Evolutionary conservation across 768 basidiomycete genomes (phyloP).

Genomic region (Termitomyces eurrhizus): DNA sequence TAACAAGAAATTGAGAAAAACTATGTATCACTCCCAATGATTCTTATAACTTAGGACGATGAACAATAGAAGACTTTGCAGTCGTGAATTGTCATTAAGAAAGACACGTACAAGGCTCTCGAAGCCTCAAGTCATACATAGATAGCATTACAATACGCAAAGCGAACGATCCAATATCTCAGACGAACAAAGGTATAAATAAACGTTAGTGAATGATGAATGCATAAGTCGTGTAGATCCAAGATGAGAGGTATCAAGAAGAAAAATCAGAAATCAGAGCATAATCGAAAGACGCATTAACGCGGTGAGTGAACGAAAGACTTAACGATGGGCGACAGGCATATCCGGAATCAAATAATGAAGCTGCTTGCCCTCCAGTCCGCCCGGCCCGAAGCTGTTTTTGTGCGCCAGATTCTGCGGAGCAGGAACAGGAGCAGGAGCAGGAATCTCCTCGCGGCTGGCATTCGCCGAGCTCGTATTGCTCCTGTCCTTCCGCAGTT

Average conservation of each 20-base stretch:
- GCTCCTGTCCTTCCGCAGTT: conserved; percentile 2
- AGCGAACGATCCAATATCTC: neutral
- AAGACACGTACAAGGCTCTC: neutral
- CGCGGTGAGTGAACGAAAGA: neutral
- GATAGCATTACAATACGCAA: neutral
- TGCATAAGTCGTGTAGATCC: conserved; percentile 3
- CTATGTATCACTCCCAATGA: neutral
- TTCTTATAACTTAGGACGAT: neutral
- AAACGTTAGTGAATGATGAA: neutral
- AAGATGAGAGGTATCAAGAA: neutral
- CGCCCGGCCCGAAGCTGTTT: conserved; percentile 20
- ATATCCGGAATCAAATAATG: conserved; percentile 23
- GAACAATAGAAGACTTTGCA: neutral
- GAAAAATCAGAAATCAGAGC: neutral
- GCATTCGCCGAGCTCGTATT: conserved; percentile 7
- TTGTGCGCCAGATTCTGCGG: conserved; percentile 15
- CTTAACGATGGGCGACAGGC: conserved; percentile 6
- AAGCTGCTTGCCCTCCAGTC: conserved; percentile 18
- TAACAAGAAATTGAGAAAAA: neutral
- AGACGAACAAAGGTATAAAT: neutral
- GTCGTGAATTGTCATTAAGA: neutral
- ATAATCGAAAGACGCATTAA: conserved; percentile 1
- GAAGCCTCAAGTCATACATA: neutral
- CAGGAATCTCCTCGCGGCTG: conserved; percentile 7
- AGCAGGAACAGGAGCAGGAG: neutral